Evolutionary conservation across 805 yeast genomes (phyloP).

Genomic region (Saccharomycopsis sp.): DNA sequence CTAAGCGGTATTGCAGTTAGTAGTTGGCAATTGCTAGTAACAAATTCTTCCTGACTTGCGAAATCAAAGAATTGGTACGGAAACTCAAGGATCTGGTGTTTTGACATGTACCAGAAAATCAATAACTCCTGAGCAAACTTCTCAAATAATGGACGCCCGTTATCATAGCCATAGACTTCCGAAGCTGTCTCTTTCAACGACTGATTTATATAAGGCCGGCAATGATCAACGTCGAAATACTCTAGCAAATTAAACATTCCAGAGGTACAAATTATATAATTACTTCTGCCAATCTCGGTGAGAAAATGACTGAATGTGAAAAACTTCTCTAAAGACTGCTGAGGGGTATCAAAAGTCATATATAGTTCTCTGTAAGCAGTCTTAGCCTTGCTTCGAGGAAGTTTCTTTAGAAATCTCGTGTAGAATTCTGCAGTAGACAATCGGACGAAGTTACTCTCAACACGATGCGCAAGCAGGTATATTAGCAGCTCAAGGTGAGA

Average conservation of each 20-base stretch:
- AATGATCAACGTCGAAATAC: constrained; percentile 27
- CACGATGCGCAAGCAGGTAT: background rate
- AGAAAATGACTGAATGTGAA: constrained; percentile 36
- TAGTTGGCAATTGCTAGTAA: constrained; percentile 30
- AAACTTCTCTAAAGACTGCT: constrained; percentile 33
- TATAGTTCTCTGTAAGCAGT: constrained; percentile 30
- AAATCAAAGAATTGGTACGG: constrained; percentile 34
- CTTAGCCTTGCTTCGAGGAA: constrained; percentile 10
- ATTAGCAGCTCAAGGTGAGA: background rate
- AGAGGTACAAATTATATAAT: constrained; percentile 30
- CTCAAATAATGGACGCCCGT: constrained; percentile 1
- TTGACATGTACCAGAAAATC: constrained; percentile 11
- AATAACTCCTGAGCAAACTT: constrained; percentile 9
- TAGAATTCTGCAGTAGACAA: constrained; percentile 5
- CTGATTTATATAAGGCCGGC: constrained; percentile 28
- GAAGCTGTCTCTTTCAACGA: constrained; percentile 23
- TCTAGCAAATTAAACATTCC: constrained; percentile 39
- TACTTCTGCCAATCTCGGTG: constrained; percentile 28
- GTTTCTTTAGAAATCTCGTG: constrained; percentile 1
- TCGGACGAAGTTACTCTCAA: constrained; percentile 4
- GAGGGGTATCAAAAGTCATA: constrained; percentile 31
- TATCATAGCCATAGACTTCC: background rate
- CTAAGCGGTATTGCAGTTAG: constrained; percentile 36
- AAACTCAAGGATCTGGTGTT: constrained; percentile 9
- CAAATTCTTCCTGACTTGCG: constrained; percentile 27